Conservation (phyloP, 495 filamentous ascomycete species). For the Pyronema omphalodes region DNA sequence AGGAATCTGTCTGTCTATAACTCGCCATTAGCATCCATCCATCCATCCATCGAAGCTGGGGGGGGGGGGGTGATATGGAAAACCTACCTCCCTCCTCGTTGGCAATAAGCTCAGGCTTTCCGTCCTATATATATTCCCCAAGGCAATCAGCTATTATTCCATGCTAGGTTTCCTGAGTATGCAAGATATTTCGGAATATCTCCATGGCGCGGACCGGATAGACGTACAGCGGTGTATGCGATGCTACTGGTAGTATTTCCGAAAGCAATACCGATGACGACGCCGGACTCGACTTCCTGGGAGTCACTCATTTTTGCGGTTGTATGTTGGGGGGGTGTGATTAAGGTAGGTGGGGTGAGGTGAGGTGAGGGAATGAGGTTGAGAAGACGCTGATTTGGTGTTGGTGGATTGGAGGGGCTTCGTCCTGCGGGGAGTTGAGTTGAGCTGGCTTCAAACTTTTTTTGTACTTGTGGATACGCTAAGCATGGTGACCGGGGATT, state of each 20-base stretch:
- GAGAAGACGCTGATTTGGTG: too few species aligned
- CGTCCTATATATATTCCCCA: slow-evolving; percentile 43
- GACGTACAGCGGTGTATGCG: slow-evolving; percentile 52
- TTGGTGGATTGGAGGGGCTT: too few species aligned
- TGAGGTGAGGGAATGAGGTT: not conserved
- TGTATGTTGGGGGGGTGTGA: not conserved
- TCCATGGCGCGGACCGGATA: not conserved
- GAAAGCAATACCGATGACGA: slow-evolving; percentile 86
- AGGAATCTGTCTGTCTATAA: slow-evolving; percentile 82
- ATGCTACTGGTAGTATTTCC: slow-evolving; percentile 97
- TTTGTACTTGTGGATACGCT: too few species aligned
- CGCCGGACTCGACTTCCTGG: not conserved
- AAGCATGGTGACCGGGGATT: too few species aligned
- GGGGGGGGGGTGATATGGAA: not conserved
- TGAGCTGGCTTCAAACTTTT: too few species aligned
- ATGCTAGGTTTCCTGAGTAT: not conserved
- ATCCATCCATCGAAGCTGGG: not conserved
- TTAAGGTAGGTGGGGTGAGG: not conserved
- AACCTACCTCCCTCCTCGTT: slow-evolving; percentile 90
- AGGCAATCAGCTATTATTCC: slow-evolving; percentile 3
- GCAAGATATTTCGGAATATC: not conserved
- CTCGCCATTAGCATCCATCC: slow-evolving; percentile 6
- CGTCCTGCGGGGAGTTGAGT: too few species aligned
- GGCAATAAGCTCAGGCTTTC: slow-evolving; percentile 91
- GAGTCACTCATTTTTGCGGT: slow-evolving; percentile 2